Conservation (phyloP, 2,329 filamentous ascomycete genomes). For the Malbranchea zuffiana region DNA sequence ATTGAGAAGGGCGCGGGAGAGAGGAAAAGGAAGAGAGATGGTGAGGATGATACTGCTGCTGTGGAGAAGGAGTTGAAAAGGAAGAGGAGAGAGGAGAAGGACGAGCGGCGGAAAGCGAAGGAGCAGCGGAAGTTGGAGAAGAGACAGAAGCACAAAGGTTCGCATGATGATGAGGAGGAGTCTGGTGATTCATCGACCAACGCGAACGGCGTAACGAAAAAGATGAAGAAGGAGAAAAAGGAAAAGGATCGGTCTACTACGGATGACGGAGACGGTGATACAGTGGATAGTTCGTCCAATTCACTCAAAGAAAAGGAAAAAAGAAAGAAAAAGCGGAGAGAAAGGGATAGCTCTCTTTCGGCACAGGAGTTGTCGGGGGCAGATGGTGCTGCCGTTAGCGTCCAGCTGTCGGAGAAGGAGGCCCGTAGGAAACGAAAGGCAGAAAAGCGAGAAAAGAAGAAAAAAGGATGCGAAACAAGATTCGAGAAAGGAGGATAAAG, state of each 20-base stretch:
- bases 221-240: slow-evolving; percentile 14
- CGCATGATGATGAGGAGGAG: slow-evolving; percentile 12
- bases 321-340: slow-evolving; percentile 14
- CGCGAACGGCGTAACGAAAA: slow-evolving; percentile 5
- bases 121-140: slow-evolving; percentile 10
- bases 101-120: too few relatives aligned
- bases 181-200: not conserved
- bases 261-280: slow-evolving; percentile 9
- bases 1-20: slow-evolving; percentile 19
- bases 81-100: slow-evolving; percentile 28
- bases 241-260: slow-evolving; percentile 2
- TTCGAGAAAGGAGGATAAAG: slow-evolving; percentile 24
- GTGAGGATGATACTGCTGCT: not conserved
- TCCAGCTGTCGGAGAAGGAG: slow-evolving; percentile 16
- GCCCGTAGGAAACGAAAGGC: slow-evolving; percentile 4
- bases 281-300: not conserved
- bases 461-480: slow-evolving; percentile 24
- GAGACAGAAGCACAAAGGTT: slow-evolving; percentile 20
- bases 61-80: slow-evolving; percentile 23
- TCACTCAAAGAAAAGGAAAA: slow-evolving; percentile 12
- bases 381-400: slow-evolving; percentile 2
- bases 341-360: slow-evolving; percentile 9
- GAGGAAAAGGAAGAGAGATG: slow-evolving; percentile 12
- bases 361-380: slow-evolving; percentile 14
- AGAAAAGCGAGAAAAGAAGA: slow-evolving; percentile 14